A percentile compares a stretch with the other conserved stretches of the same genome.
These are phyloP conservation scores for Termitomyces sp. DNA, from an alignment of 1,284 basidiomycete genomes.

Conservation along the genomic window DNA sequence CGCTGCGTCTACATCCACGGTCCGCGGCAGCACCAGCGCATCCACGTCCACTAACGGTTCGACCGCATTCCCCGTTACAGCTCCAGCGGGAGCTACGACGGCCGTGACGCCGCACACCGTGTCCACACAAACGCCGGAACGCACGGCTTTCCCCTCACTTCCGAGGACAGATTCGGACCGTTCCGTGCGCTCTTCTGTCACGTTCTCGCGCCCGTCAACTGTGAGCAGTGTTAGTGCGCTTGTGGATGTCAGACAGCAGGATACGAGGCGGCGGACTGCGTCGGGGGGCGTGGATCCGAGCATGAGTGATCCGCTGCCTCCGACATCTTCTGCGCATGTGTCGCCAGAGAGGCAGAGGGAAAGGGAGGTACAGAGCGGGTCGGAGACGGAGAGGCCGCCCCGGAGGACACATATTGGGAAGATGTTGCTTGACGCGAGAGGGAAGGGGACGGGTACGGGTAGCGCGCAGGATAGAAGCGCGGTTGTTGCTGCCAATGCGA, in stretches of 20 bases:
- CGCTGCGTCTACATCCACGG: constrained; percentile 42
- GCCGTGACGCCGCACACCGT: constrained; percentile 64
- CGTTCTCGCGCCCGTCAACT: constrained; percentile 57
- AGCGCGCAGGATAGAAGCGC: constrained; percentile 3
- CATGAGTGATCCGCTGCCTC: constrained; percentile 23
- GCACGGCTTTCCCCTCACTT: constrained; percentile 33
- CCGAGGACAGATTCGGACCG: constrained; percentile 40
- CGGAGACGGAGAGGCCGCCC: constrained; percentile 48
- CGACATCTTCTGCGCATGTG: not conserved
- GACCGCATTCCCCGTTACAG: constrained; percentile 35
- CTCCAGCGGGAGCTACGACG: constrained; percentile 55
- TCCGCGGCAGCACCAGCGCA: not conserved
- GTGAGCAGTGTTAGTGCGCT: constrained; percentile 45
- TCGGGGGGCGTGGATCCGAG: constrained; percentile 20
- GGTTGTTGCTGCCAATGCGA: constrained; percentile 17
- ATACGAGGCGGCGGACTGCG: constrained; percentile 33
- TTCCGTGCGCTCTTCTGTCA: constrained; percentile 39
- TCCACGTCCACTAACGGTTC: constrained; percentile 34
- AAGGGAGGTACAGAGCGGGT: constrained; percentile 34
- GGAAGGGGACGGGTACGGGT: constrained; percentile 31
- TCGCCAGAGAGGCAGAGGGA: constrained; percentile 7
- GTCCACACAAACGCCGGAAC: constrained; percentile 34
- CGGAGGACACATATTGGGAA: constrained; percentile 30
- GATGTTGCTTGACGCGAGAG: constrained; percentile 39
- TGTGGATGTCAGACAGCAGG: constrained; percentile 48